These are phyloP conservation scores for Andrographis paniculata DNA, from an alignment of 305 asterid genomes.

Conservation along the genomic window DNA sequence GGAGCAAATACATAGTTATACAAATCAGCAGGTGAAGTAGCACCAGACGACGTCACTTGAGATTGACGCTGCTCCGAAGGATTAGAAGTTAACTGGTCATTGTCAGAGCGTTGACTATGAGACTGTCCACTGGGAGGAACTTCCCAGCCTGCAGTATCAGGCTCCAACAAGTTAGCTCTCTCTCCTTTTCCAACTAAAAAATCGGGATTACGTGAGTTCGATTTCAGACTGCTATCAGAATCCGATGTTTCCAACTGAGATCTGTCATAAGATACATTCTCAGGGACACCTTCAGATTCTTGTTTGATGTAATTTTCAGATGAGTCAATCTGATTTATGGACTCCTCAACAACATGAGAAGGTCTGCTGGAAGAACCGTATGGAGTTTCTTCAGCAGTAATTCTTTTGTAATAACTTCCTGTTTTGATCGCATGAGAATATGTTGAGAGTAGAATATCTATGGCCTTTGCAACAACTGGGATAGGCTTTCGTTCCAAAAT, in stretches of 20 bases:
- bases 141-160: constrained; percentile 32
- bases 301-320: constrained; percentile 34
- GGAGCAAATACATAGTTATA: constrained; percentile 57
- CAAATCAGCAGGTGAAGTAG: constrained; percentile 61
- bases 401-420: constrained; percentile 57
- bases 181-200: constrained; percentile 33
- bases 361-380: constrained; percentile 38
- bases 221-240: constrained; percentile 39
- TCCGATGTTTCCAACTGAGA: constrained; percentile 40
- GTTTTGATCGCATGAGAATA: constrained; percentile 66
- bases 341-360: constrained; percentile 23
- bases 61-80: constrained; percentile 40
- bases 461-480: constrained; percentile 57
- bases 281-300: constrained; percentile 28
- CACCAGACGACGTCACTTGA: constrained; percentile 64
- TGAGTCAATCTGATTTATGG: constrained; percentile 27
- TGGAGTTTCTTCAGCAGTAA: constrained; percentile 37
- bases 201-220: constrained; percentile 24
- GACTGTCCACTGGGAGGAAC: constrained; percentile 35
- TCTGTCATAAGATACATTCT: constrained; percentile 28
- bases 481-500: constrained; percentile 87
- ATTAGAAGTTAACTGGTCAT: constrained; percentile 36
- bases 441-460: constrained; percentile 59
- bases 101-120: constrained; percentile 29
- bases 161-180: constrained; percentile 22